Conservation (phyloP, 2,329 filamentous ascomycete genomes). For the Calonectria hawksworthii region DNA sequence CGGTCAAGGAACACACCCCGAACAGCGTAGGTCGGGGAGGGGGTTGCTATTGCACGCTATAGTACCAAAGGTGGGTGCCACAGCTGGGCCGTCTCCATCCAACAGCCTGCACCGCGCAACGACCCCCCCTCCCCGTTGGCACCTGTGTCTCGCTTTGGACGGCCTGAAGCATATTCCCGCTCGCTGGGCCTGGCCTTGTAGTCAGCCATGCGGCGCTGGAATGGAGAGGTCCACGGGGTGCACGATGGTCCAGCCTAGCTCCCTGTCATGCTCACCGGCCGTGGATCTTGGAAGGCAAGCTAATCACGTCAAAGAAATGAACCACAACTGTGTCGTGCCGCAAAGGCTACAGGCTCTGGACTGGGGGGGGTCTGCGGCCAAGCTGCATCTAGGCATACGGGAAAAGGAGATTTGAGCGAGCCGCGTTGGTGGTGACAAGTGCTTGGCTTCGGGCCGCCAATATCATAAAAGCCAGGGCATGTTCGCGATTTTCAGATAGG, state of each 20-base stretch:
- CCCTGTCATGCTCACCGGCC: constrained; percentile 20
- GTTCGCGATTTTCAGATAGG: not conserved
- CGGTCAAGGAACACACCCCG: not conserved
- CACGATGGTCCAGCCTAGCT: not conserved
- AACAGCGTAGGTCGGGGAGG: not conserved
- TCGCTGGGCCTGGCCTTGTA: not conserved
- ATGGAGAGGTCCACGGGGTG: not conserved
- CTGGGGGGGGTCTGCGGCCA: constrained; percentile 1
- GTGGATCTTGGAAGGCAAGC: constrained; percentile 3
- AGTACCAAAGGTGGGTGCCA: not conserved
- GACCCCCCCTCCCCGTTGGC: constrained; percentile 4
- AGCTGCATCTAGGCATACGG: constrained; percentile 9
- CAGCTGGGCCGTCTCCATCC: not conserved
- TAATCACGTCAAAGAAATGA: constrained; percentile 9
- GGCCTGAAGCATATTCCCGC: constrained; percentile 10
- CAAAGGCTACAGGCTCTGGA: not conserved
- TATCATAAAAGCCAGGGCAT: constrained; percentile 18
- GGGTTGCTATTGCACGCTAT: not conserved
- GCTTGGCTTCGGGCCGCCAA: constrained; percentile 12
- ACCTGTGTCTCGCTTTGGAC: not conserved
- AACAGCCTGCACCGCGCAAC: not conserved
- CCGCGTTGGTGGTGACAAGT: not conserved
- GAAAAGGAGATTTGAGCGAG: constrained; percentile 12
- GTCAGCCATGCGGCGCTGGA: constrained; percentile 2
- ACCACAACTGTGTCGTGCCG: constrained; percentile 14